Conservation (phyloP, 768 basidiomycete genomes). For the Amanita pallidorosea region DNA sequence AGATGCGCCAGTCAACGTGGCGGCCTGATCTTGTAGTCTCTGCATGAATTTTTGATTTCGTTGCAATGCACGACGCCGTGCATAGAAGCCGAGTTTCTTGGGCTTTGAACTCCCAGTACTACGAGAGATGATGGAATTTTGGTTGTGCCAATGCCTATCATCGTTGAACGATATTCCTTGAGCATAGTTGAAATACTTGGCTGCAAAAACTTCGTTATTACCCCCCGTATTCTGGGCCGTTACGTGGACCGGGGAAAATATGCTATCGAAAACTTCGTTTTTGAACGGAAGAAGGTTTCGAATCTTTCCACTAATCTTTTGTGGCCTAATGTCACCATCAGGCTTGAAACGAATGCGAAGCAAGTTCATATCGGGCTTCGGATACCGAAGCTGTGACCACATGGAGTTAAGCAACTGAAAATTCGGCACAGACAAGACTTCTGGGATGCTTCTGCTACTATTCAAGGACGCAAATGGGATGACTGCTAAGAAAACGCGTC, state of each 20-base stretch:
- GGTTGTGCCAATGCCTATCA: slow-evolving; percentile 51
- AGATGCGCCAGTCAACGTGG: slow-evolving; percentile 52
- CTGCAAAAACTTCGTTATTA: slow-evolving; percentile 4
- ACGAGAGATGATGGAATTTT: slow-evolving; percentile 37
- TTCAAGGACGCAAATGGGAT: slow-evolving; percentile 22
- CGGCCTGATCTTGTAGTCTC: slow-evolving; percentile 44
- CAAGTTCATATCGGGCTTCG: slow-evolving; percentile 9
- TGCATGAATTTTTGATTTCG: slow-evolving; percentile 49
- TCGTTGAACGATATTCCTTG: slow-evolving; percentile 33
- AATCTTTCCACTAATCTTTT: not conserved
- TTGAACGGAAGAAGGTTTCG: slow-evolving; percentile 23
- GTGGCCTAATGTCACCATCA: not conserved
- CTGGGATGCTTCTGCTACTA: not conserved
- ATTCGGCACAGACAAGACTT: not conserved
- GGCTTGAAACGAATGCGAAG: slow-evolving; percentile 11
- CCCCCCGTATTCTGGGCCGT: slow-evolving; percentile 7
- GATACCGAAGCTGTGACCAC: slow-evolving; percentile 7
- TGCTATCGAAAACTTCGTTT: slow-evolving; percentile 20
- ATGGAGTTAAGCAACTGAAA: not conserved
- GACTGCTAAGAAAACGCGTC: slow-evolving; percentile 36
- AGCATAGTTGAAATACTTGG: slow-evolving; percentile 26
- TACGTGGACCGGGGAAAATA: slow-evolving; percentile 14
- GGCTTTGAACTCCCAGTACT: slow-evolving; percentile 36
- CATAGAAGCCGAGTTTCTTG: slow-evolving; percentile 3
- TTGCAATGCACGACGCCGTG: not conserved